Conservation (phyloP, 768 basidiomycete genomes). For the Naematelia encephala region DNA sequence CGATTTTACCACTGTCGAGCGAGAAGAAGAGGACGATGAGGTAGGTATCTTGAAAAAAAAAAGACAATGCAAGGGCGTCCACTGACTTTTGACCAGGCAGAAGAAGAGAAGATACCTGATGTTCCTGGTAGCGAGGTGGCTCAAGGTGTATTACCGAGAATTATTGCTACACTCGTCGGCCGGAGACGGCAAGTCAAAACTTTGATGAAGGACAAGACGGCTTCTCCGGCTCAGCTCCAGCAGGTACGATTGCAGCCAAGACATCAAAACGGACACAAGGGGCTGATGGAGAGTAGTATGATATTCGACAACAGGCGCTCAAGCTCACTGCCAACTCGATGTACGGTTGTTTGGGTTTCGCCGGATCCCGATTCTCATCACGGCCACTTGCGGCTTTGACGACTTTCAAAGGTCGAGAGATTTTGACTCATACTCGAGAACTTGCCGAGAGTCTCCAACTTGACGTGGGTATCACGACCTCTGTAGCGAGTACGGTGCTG, state of each 20-base stretch:
- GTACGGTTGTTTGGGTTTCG: slow-evolving; percentile 99
- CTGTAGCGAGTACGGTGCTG: slow-evolving; percentile 8
- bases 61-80: not conserved
- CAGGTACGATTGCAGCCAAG: slow-evolving; percentile 60
- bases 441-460: slow-evolving; percentile 84
- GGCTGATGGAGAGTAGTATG: slow-evolving; percentile 61
- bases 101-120: slow-evolving; percentile 84
- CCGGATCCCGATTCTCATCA: slow-evolving; percentile 94
- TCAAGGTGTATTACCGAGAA: slow-evolving; percentile 90
- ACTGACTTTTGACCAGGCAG: slow-evolving; percentile 52
- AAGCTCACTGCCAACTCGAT: slow-evolving; percentile 99
- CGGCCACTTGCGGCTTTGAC: slow-evolving; percentile 94
- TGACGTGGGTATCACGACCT: slow-evolving; percentile 62
- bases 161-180: slow-evolving; percentile 93
- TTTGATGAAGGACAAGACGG: slow-evolving; percentile 80
- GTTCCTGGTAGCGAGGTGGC: slow-evolving; percentile 67
- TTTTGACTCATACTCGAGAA: slow-evolving; percentile 86
- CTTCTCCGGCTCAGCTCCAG: slow-evolving; percentile 68
- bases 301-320: slow-evolving; percentile 94
- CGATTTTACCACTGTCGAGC: slow-evolving; percentile 93
- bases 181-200: slow-evolving; percentile 86
- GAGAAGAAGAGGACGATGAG: slow-evolving; percentile 59
- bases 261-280: not conserved
- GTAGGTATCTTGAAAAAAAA: slow-evolving; percentile 26
- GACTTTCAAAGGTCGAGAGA: slow-evolving; percentile 96